These are phyloP conservation scores for Yamadazyma ubonensis DNA, from an alignment of 805 yeast genomes.

Conservation along the genomic window DNA sequence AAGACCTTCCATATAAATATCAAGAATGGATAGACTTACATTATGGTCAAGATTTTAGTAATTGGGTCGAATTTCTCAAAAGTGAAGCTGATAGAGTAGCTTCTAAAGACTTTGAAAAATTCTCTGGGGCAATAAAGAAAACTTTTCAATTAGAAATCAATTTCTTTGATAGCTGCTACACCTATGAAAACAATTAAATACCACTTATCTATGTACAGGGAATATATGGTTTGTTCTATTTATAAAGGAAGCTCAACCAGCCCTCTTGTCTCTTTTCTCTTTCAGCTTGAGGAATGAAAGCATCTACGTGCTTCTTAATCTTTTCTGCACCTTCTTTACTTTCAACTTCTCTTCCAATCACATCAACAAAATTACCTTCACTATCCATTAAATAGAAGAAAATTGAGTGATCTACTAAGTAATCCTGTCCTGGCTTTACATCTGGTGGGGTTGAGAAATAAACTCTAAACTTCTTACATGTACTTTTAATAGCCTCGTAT, in stretches of 20 bases:
- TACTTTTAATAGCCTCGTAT: slow-evolving; percentile 77
- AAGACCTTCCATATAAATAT: slow-evolving; percentile 42
- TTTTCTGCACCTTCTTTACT: slow-evolving; percentile 75
- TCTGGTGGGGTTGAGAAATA: slow-evolving; percentile 97
- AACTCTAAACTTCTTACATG: slow-evolving; percentile 88
- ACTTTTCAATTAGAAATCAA: slow-evolving; percentile 41
- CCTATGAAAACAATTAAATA: slow-evolving; percentile 16
- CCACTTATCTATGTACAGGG: slow-evolving; percentile 1
- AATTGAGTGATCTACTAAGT: slow-evolving; percentile 94
- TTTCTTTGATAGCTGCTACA: slow-evolving; percentile 50
- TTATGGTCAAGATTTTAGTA: slow-evolving; percentile 46
- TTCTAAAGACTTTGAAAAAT: slow-evolving; percentile 17
- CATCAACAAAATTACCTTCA: slow-evolving; percentile 95
- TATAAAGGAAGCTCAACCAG: slow-evolving; percentile 59
- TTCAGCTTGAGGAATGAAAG: slow-evolving; percentile 69
- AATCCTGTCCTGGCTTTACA: slow-evolving; percentile 93
- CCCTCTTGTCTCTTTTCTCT: slow-evolving; percentile 63
- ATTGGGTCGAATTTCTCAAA: slow-evolving; percentile 48
- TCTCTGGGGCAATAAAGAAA: slow-evolving; percentile 28
- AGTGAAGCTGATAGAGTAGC: slow-evolving; percentile 41
- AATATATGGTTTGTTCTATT: slow-evolving; percentile 23
- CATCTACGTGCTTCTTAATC: slow-evolving; percentile 71
- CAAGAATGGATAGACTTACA: slow-evolving; percentile 54
- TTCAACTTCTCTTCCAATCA: slow-evolving; percentile 86
- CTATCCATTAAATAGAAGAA: slow-evolving; percentile 98